Evolutionary conservation across 805 yeast genomes (phyloP), one percentile per base, ranked within the genome.

Genomic region (Pichia kluyveri): DNA sequence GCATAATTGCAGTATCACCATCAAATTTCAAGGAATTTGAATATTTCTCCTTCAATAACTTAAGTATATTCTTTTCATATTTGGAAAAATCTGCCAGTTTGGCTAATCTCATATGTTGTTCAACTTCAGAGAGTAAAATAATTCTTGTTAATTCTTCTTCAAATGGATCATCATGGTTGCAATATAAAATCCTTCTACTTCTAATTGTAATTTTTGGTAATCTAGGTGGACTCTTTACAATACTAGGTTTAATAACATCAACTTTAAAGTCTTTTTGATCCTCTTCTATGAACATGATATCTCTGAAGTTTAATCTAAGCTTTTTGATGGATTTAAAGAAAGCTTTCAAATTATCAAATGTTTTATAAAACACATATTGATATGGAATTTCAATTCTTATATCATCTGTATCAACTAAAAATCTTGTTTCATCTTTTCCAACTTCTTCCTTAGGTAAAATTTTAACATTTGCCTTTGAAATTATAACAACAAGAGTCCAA

Each of bases 131-230:
- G 11, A 83, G 70, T 55, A 82, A 82, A 57, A 75, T 80, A 28
- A 83, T 77, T 57, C 77, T 69, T 23, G 78, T 75, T 42, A 90
- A 66, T 56, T 86, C 82, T 8, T 80, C 70, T 63, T 91, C 98
- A 61, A 90, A 89, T 8, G 95, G 91, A 63, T 91, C 97, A 62
- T 86, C 95, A 48, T 86, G 96, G 53, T 89, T 71, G 26, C 83
- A 72, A 38, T 89, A 66, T 5, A 83, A 69, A 52, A 86, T 70
- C 39, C 76, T 69, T 7, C 69, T 69, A 0, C 95, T 70, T 40
- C 68, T 73, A 37, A 89, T 54, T 23, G 75, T 72, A 2, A 87
- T 65, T 19, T 66, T 68, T 14, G 90, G 90, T 8, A 91, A 68
- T 17, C 66, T 51, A 5, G 69, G 53, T 0, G 77, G 72, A 0